Base-by-base conservation (phyloP, 2,329 filamentous ascomycete species). In the Diplocarpon mali region DNA sequence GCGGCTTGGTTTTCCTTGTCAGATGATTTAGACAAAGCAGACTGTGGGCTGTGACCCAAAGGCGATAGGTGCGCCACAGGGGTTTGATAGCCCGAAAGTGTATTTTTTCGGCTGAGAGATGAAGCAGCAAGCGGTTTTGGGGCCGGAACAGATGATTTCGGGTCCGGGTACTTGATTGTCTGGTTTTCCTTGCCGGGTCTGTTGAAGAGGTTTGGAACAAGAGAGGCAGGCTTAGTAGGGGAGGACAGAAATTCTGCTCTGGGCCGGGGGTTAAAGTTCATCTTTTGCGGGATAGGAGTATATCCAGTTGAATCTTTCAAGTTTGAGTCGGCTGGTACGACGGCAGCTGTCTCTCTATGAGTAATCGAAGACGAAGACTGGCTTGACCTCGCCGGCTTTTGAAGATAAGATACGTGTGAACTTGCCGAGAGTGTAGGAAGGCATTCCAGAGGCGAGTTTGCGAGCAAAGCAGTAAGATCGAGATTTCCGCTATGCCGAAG, bases 391-490 rank as follows among this genome's bases (percentile, higher is more conserved):
- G 37, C 28, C 14, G 27, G 41, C 12, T 34, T 29, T 29, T 42
- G 40, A 6, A 36, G 39, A 17, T 48, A 45, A 4, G 40, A 29
- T 12, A 47, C 14, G 5, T 42, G 38, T 12, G 45, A 46, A 20
- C 32, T 43, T 14, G 31, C 42, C 24, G 55, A 31, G 15, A 60
- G 48, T 5, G 50, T 47, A 27, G 58, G 57, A 17, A 56, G 53
- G 3, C 35, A 35, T 38, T 57, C 57, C 1, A 40, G 38, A 13
- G 59, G 59, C 12, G 59, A 60, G 6, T 48, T 45, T 15, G 47
- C 49, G 11, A 61, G 46, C 12, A 61, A 45, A 13, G 54, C 53
- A 10, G 57, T 59, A 4, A 61, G 45, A 38, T 57, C 53, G n/a
- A 53, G 15, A 28, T 46, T 46, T 12, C 45, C 42, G 36, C 43